phyloP scores from a whole-genome alignment of 176 grass and related monocot genomes.

The Alopecurus myosuroides region DNA sequence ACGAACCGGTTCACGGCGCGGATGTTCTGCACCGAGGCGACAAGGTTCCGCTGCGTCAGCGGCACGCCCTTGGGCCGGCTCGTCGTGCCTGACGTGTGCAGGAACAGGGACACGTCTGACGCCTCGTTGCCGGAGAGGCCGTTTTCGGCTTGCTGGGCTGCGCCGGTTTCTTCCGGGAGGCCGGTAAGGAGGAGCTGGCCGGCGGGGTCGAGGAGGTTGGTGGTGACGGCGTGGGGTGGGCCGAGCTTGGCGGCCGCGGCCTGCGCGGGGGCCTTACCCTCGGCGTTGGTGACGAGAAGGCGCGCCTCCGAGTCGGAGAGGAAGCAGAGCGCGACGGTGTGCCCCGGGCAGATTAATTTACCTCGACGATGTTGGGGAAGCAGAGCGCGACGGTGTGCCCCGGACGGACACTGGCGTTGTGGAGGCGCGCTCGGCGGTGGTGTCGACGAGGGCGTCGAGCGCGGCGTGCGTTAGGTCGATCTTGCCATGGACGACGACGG shows the following conservation, averaged over 20 bases:
- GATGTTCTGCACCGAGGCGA: conserved; percentile 71
- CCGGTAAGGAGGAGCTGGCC: conserved; percentile 29
- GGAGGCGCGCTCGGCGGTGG: conserved; percentile 43
- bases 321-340: conserved; percentile 74
- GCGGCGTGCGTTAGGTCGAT: conserved; percentile 48
- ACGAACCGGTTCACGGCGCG: conserved; percentile 46
- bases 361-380: no score
- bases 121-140: conserved; percentile 23
- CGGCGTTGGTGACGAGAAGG: conserved; percentile 50
- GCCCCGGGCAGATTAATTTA: no score
- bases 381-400: no score
- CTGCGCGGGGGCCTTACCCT: conserved; percentile 55
- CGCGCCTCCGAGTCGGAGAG: conserved; percentile 65
- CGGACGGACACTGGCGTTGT: conserved; percentile 17
- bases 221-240: conserved; percentile 32
- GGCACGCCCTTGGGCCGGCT: conserved; percentile 92
- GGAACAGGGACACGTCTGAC: conserved; percentile 62
- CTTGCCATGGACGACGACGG: conserved; percentile 38
- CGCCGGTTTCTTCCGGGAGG: background rate
- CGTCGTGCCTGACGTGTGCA: conserved; percentile 93
- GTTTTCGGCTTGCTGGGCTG: background rate
- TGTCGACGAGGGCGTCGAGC: conserved; percentile 62
- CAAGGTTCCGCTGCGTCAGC: conserved; percentile 73
- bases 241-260: conserved; percentile 45
- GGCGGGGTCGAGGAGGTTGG: conserved; percentile 22